Base-by-base conservation (phyloP, 1,284 basidiomycete genomes). In the Trichosporon sp. region DNA sequence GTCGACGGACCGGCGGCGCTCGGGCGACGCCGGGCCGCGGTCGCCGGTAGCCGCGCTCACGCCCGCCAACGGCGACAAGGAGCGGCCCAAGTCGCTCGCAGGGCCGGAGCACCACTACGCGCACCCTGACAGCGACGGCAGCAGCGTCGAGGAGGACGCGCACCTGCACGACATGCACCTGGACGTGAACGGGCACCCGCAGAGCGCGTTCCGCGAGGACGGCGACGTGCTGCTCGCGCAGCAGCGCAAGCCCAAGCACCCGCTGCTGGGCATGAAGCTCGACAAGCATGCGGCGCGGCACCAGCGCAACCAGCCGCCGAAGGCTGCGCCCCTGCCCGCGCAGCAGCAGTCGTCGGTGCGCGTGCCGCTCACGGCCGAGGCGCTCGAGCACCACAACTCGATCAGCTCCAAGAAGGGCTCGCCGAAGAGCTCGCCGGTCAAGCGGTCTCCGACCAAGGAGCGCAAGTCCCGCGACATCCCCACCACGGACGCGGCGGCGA, bases 151-250 rank as follows among this genome's bases (percentile, higher is more conserved):
- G 25, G 53, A 58, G 15, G 56, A 60, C 27, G 2, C 29, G 29
- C 56, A 60, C 56, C 56, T 60, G 56, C 56, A 60, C 56, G 56
- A 60, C 56, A 29, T 29, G 31, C 56, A 60, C 56, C 21, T 31
- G 27, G 56, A 32, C 27, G 56, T 60, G 21, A 60, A 60, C 27
- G 56, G 56, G 29, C 56, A 60, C 18, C 56, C 56, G 29, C 56
- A 60, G 29, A n/a, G 15, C 12, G 27, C 27, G 15, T 60, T 60
- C 27, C 27, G 29, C 3, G 56, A 60, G 18, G 56, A 60, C 56
- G 56, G 15, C 18, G 56, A 29, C 18, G 31, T 60, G 27, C 51
- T 56, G 9, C 27, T 60, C 15, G 27, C 56, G 18, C 38, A 42
- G 38, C 38, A 42, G 56, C 15, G 29, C 15, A 60, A 60, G 56